These are phyloP conservation scores for Phaeosphaeria sp. DNA, from an alignment of 2,329 filamentous ascomycete genomes.

Conservation along the genomic window DNA sequence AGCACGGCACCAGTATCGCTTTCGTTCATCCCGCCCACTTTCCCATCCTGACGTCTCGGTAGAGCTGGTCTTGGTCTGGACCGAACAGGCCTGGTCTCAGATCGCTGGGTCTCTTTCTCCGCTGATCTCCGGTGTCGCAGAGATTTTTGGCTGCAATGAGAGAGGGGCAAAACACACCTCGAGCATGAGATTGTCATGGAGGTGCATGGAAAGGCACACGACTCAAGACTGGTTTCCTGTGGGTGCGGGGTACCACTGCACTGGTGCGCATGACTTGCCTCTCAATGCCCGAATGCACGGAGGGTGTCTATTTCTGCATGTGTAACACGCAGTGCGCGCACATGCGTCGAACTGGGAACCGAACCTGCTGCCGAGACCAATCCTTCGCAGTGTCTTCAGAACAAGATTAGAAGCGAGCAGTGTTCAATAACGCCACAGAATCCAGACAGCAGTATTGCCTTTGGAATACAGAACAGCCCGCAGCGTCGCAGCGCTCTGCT, in stretches of 20 bases:
- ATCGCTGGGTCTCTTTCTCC: constrained; percentile 9
- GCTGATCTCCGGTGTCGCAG: constrained; percentile 9
- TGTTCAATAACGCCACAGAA: not conserved
- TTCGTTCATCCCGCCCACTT: constrained; percentile 7
- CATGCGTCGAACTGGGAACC: not conserved
- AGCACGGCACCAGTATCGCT: constrained; percentile 16
- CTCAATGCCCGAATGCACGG: not conserved
- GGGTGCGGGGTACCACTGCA: not conserved
- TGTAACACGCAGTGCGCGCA: not conserved
- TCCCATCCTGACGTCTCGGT: constrained; percentile 8
- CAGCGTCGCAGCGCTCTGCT: not conserved
- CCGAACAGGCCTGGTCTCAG: not conserved
- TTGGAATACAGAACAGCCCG: not conserved
- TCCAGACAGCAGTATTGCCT: not conserved
- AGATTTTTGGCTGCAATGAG: not conserved
- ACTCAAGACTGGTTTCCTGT: not conserved
- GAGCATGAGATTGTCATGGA: not conserved
- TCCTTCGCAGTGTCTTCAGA: not conserved
- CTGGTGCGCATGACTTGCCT: constrained; percentile 2
- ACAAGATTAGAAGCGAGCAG: not conserved
- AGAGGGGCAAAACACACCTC: not conserved
- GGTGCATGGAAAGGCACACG: not conserved
- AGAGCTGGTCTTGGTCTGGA: constrained; percentile 5
- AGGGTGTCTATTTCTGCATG: not conserved
- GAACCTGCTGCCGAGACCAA: not conserved